Conservation (phyloP, 75 land plant genomes). For the Gnetum montanum region DNA sequence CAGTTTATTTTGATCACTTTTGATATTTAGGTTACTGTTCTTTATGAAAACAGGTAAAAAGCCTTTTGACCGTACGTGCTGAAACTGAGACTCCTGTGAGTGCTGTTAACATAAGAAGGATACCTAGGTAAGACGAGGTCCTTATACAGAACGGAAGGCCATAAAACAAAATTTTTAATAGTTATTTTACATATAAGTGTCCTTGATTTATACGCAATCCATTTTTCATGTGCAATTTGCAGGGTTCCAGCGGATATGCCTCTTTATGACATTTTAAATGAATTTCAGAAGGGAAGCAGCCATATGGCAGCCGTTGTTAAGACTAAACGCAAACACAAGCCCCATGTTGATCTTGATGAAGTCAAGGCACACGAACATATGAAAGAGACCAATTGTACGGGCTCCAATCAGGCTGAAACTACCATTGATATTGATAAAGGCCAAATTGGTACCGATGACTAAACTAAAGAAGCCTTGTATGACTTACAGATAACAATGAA, state of each 20-base stretch:
- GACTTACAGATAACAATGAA: slow-evolving; percentile 7
- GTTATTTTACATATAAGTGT: no score
- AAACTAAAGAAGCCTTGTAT: slow-evolving; percentile 2
- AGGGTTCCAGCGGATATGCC: slow-evolving; percentile 98
- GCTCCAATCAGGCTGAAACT: slow-evolving; percentile 27
- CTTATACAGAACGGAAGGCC: no score
- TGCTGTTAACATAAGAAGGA: slow-evolving; percentile 88
- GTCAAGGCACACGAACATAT: slow-evolving; percentile 16
- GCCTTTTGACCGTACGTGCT: slow-evolving; percentile 84
- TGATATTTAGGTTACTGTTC: neutral
- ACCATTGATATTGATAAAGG: slow-evolving; percentile 33
- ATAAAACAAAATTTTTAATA: no score
- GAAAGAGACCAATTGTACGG: slow-evolving; percentile 11
- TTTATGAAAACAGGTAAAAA: slow-evolving; percentile 48
- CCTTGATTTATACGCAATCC: no score
- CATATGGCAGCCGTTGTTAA: slow-evolving; percentile 99
- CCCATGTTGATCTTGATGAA: slow-evolving; percentile 5
- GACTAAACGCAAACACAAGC: slow-evolving; percentile 25
- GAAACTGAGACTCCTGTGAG: slow-evolving; percentile 96
- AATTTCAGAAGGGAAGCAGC: slow-evolving; percentile 96
- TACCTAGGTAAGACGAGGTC: slow-evolving; percentile 76
- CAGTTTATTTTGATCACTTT: neutral
- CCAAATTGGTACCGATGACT: slow-evolving; percentile 2
- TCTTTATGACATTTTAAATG: slow-evolving; percentile 91
- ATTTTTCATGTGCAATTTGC: no score